These are phyloP conservation scores for Coffea eugenioides DNA, from an alignment of 257 asterid species.

Conservation along the genomic window DNA sequence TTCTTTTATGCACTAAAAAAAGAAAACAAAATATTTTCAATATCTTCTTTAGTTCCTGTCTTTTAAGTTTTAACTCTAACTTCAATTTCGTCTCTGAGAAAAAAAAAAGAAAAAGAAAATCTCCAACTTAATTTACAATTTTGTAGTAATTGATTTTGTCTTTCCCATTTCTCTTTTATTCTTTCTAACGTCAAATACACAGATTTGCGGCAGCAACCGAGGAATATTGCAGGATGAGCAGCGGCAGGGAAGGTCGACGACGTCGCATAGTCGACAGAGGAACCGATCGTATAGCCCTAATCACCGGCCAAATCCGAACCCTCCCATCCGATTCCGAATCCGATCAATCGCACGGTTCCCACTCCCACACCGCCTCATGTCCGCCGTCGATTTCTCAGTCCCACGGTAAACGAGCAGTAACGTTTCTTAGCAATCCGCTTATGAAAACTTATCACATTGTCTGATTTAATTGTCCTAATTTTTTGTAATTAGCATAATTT, in stretches of 20 bases:
- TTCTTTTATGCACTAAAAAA: too few species aligned
- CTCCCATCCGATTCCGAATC: conserved; percentile 44
- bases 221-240: not conserved
- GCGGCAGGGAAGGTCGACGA: conserved; percentile 64
- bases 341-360: conserved; percentile 20
- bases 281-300: conserved; percentile 78
- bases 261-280: conserved; percentile 83
- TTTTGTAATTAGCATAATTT: not conserved
- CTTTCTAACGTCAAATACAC: too few species aligned
- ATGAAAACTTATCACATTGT: too few species aligned
- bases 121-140: too few species aligned
- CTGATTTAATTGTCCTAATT: not conserved
- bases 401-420: conserved; percentile 31
- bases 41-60: too few species aligned
- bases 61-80: too few species aligned
- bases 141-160: too few species aligned
- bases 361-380: conserved; percentile 32
- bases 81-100: too few species aligned
- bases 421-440: too few species aligned
- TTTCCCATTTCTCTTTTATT: too few species aligned
- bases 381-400: conserved; percentile 24
- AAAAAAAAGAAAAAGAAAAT: too few species aligned
- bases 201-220: not conserved
- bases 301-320: conserved; percentile 68
- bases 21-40: too few species aligned